Evolutionary conservation across 768 basidiomycete genomes (phyloP), one percentile per base, ranked within the genome.

Genomic region (Tricholomella constricta): DNA sequence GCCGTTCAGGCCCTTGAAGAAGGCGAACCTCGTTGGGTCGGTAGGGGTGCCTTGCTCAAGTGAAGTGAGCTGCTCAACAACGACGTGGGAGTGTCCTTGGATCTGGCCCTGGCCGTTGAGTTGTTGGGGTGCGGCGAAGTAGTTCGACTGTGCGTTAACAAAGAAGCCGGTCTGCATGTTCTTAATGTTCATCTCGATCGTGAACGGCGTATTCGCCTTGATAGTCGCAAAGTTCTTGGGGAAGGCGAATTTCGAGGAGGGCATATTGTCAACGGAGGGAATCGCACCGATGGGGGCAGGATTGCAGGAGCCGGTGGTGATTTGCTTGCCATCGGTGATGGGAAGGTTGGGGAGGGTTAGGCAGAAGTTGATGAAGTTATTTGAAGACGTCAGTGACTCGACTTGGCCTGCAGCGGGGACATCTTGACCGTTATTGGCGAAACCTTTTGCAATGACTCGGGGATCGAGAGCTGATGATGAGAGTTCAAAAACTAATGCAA

Each of bases 1-100:
- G 22, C 72, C 72, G 54, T 74, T 80, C 55, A 74, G 69, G 58
- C 72, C 86, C 78, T 83, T 82, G 81, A 88, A 87, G 73, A 86
- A 87, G 25, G 72, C 74, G 59, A 88, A 87, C 41, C 69, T 69
- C 49, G 64, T 70, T 5, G 84, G 78, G 64, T 85, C 72, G 31
- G 75, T 72, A 27, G 75, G 63, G 1, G 63, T 62, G n/a, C 76
- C 76, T 51, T 75, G 70, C n/a, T 64, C 64, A 20, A 64, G 45
- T 4, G 61, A 52, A 36, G 50, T 50, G 41, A 61, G 56, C 25
- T 44, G 42, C 32, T 80, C 72, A 60, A 81, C 67, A 55, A 75
- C 75, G 60, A 80, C 68, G 60, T 83, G 80, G 12, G 72, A 73
- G 61, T 76, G 73, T 2, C 75, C 78, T 35, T 72, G 62, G 54